Evolutionary conservation across 129 eudicot species (phyloP), one percentile per base, ranked within the genome.

Genomic region (Escallonia herrerae): DNA sequence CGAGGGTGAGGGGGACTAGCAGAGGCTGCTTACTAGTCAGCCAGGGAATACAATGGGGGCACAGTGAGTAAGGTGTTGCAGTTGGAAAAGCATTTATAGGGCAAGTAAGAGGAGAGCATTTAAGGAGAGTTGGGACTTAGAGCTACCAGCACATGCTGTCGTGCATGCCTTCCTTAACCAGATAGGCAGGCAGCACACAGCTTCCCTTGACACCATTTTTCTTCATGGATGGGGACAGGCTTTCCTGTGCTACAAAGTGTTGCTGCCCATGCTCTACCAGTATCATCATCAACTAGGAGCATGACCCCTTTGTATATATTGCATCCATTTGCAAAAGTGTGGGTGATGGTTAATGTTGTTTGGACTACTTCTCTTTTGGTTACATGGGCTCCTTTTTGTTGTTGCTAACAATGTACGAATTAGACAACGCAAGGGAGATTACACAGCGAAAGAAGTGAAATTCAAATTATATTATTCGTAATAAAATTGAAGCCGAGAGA

Each of bases 11-110:
- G 33, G 33, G 33, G 33, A 22, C 33, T 22, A 22, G 33, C 33
- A 22, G 33, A 22, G 33, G 33, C 33, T 22, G 58, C 5, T 53
- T 6, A n/a, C 22, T 53, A 53, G 58, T 33, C 22, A 53, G 22
- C 13, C 14, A 11, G 58, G 58, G n/a, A 53, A 53, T 53, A 53
- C 14, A 33, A 12, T 37, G 38, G 40, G 42, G 10, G 60, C 6
- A 7, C 6, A 14, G 6, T 22, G 42, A 22, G 60, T 14, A 7
- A 6, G 4, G 6, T n/a, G n/a, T 22, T 14, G 8, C 60, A 15
- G 33, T 22, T 22, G 9, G 40, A 56, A 15, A 15, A 54, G 64
- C 67, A 70, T 70, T 70, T 70, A 70, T 68, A 46, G 52, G 72
- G 56, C 1, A 22, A 68, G 40, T 3, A 13, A 7, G 10, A 15